Evolutionary conservation across 441 rosid genomes (phyloP).

Genomic region (Bruguiera hainesii): DNA sequence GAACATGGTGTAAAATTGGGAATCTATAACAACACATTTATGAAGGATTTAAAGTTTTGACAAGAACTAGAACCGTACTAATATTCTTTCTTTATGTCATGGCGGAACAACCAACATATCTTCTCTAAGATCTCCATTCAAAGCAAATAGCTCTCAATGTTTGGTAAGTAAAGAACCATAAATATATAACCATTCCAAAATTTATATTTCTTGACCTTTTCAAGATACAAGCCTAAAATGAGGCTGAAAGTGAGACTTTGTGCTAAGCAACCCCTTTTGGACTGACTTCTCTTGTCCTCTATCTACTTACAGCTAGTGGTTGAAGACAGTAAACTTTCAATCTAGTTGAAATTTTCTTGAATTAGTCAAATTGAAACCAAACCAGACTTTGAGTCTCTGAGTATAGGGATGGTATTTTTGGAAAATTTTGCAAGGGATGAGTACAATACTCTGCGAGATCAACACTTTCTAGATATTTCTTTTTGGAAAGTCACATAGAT

Average conservation of each 20-base stretch:
- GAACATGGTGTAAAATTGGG: constrained; percentile 16
- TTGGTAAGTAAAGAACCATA: constrained; percentile 4
- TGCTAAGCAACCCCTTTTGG: constrained; percentile 15
- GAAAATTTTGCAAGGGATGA: too few species aligned
- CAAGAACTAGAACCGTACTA: neutral
- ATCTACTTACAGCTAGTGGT: constrained; percentile 2
- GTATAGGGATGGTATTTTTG: too few species aligned
- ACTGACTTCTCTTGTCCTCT: constrained; percentile 15
- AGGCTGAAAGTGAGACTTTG: constrained; percentile 8
- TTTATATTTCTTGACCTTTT: neutral
- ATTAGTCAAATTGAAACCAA: constrained; percentile 3
- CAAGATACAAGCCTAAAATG: neutral
- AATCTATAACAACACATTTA: constrained; percentile 1
- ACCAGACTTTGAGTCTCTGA: neutral
- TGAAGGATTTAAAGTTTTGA: neutral
- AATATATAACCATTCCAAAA: constrained; percentile 5
- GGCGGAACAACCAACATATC: neutral
- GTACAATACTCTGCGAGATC: too few species aligned
- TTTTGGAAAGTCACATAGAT: neutral
- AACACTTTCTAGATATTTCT: too few species aligned
- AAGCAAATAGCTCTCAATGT: neutral
- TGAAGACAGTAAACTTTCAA: constrained; percentile 5
- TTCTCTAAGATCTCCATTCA: neutral
- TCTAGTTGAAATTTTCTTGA: constrained; percentile 8
- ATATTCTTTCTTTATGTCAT: neutral